Base-by-base conservation (phyloP, 139 green algal genomes). In the Spirogloea muscicola region DNA sequence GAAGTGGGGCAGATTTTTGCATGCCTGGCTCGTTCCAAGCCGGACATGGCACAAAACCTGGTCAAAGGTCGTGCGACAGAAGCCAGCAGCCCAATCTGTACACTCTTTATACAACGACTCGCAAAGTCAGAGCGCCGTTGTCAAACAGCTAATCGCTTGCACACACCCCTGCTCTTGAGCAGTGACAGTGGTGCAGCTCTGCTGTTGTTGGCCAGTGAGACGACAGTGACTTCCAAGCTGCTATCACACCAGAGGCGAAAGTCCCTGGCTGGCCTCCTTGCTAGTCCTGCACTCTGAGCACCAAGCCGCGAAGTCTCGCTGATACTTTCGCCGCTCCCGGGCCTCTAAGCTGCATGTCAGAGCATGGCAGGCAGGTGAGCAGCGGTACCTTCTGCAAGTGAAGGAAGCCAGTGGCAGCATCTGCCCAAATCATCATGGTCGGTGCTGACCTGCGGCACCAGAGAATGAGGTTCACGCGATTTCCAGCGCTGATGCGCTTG, bases 231-330 rank as follows among this genome's bases (percentile, higher is more conserved):
- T n/a, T n/a, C n/a, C n/a, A n/a, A n/a, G n/a, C n/a, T n/a, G n/a
- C n/a, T n/a, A n/a, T n/a, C n/a, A n/a, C n/a, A n/a, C n/a, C n/a
- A n/a, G n/a, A n/a, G n/a, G n/a, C n/a, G n/a, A n/a, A n/a, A n/a
- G n/a, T n/a, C n/a, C n/a, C n/a, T n/a, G 46, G 46, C 21, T 21
- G 46, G 46, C 59, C 59, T 4, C 25, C 42, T 68, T 68, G 5
- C 7, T 29, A 4, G 43, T 37, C 9, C 4, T 4, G 43, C 59
- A 68, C 27, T 68, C 59, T 5, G 25, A 10, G 46, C 59, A 68
- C 59, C 59, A 68, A 6, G 37, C 59, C 5, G 59, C 29, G 43
- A 68, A 68, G 29, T 68, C 59, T 41, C 59, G 59, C 6, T 68
- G 59, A 36, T 68, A 68, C 27, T 68, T 68, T 37, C 29, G 43